Conservation (phyloP, 306 rosid species). For the Cucumis sativus region DNA sequence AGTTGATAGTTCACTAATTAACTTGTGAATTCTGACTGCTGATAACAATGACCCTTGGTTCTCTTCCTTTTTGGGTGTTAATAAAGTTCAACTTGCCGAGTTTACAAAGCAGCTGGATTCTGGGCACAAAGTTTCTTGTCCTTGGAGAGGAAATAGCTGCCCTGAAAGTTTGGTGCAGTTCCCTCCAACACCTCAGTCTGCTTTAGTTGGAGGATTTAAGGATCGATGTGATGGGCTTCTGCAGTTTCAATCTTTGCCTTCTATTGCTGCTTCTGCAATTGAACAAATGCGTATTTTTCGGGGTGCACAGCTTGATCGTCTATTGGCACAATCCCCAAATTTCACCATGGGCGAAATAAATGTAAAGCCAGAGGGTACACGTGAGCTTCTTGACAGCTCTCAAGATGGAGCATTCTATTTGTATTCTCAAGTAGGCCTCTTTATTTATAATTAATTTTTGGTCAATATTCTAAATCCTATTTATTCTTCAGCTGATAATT, state of each 20-base stretch:
- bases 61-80: slow-evolving; percentile 19
- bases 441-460: background rate
- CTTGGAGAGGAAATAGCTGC: slow-evolving; percentile 96
- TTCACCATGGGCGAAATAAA: slow-evolving; percentile 49
- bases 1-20: background rate
- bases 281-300: slow-evolving; percentile 66
- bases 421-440: slow-evolving; percentile 61
- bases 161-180: slow-evolving; percentile 98
- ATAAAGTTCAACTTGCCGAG: slow-evolving; percentile 74
- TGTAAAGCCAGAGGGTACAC: slow-evolving; percentile 47
- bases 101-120: slow-evolving; percentile 80
- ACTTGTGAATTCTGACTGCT: slow-evolving; percentile 15
- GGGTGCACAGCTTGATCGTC: slow-evolving; percentile 65
- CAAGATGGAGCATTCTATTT: slow-evolving; percentile 56
- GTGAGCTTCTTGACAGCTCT: slow-evolving; percentile 58
- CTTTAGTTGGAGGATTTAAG: slow-evolving; percentile 85
- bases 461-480: background rate
- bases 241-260: slow-evolving; percentile 75
- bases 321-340: slow-evolving; percentile 44
- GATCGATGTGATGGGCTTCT: slow-evolving; percentile 95
- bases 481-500: background rate
- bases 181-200: slow-evolving; percentile 87
- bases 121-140: slow-evolving; percentile 66
- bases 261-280: slow-evolving; percentile 65
- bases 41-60: slow-evolving; percentile 2